phyloP scores from a whole-genome alignment of 805 yeast genomes.

The Wickerhamiella kurtzmanii region DNA sequence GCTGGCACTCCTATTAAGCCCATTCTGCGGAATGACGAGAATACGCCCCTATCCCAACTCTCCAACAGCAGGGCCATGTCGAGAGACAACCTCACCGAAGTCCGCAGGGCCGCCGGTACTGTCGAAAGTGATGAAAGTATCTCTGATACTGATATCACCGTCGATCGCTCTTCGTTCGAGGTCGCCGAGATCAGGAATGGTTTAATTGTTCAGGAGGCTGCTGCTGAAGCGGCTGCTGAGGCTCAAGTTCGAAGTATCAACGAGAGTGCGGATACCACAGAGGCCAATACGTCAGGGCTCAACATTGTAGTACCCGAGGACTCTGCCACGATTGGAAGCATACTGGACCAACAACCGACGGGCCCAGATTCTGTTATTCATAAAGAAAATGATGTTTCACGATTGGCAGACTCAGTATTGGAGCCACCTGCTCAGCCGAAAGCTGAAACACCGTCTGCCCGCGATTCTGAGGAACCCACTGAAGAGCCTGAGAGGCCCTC shows the following conservation, averaged over 20 bases:
- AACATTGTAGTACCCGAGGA: too few relatives aligned
- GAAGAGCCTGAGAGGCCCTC: neutral
- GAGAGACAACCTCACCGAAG: neutral
- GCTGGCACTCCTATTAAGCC: slow-evolving; percentile 11
- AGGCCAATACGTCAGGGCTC: too few relatives aligned
- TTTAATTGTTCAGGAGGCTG: too few relatives aligned
- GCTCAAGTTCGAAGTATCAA: too few relatives aligned
- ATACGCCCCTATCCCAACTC: neutral
- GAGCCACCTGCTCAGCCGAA: too few relatives aligned
- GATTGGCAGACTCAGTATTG: too few relatives aligned
- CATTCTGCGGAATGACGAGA: slow-evolving; percentile 14
- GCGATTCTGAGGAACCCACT: neutral
- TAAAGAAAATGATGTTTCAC: too few relatives aligned
- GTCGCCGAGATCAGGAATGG: neutral
- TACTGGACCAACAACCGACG: too few relatives aligned
- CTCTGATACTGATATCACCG: neutral
- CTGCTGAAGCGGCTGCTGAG: too few relatives aligned
- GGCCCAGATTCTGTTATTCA: too few relatives aligned
- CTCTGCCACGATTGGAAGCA: too few relatives aligned
- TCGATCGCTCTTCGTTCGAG: neutral
- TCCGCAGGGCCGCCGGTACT: neutral
- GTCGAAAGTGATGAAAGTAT: neutral
- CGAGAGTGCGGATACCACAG: too few relatives aligned
- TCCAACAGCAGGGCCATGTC: neutral
- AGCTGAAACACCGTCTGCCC: neutral